phyloP scores from a whole-genome alignment of 106 monocot species.

The Dendrobium catenatum region DNA sequence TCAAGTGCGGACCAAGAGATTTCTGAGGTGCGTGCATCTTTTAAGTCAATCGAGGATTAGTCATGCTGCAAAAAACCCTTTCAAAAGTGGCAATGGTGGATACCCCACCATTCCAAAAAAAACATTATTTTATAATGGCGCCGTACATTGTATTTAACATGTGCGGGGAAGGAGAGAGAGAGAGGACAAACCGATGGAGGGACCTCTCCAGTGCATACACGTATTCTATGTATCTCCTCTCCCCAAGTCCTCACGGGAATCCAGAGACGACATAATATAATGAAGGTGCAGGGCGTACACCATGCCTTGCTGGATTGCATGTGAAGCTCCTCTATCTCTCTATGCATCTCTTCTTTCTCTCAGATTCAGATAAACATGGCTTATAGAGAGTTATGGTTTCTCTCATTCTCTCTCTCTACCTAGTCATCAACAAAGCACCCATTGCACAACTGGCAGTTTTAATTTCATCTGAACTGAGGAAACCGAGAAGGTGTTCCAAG shows the following conservation, averaged over 20 bases:
- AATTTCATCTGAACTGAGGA: conserved; percentile 20
- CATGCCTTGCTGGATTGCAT: conserved; percentile 8
- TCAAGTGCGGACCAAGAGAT: no score
- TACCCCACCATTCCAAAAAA: no score
- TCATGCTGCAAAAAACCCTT: no score
- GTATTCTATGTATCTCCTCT: conserved; percentile 1
- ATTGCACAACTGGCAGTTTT: conserved; percentile 43
- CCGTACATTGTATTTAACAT: background rate
- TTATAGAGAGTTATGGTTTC: background rate
- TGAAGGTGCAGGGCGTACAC: conserved; percentile 4
- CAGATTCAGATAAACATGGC: background rate
- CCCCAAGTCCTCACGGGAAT: conserved; percentile 1
- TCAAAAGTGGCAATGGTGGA: no score
- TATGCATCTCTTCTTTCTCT: background rate
- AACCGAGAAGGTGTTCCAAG: background rate
- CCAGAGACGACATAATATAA: conserved; percentile 3
- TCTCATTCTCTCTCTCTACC: conserved; percentile 84
- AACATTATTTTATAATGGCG: no score
- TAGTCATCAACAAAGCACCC: conserved; percentile 35
- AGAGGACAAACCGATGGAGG: background rate
- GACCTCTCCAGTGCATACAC: background rate
- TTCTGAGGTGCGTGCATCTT: no score
- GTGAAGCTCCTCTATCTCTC: conserved; percentile 5
- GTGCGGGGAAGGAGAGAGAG: background rate
- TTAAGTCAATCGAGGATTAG: no score